Percentiles rank a stretch among this genome's conserved stretches.
Evolutionary conservation across 2,329 filamentous ascomycete genomes (phyloP).

Genomic region (Xylariales sp.): DNA sequence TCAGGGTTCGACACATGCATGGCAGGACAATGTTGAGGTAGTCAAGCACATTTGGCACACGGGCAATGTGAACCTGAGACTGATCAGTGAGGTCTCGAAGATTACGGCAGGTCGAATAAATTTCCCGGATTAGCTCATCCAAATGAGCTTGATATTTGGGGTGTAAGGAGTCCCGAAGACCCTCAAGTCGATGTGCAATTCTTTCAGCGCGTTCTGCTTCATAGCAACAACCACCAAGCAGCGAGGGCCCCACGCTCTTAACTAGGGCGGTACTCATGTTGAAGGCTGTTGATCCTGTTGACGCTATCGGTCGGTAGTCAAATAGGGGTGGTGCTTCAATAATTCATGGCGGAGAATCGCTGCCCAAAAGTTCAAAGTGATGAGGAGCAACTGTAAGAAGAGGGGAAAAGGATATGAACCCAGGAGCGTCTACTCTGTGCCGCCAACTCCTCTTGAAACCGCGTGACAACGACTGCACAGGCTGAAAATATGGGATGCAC

Average conservation of each 20-base stretch:
- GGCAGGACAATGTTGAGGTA: slow-evolving; percentile 54
- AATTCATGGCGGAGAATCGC: too few species aligned
- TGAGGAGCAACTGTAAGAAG: too few species aligned
- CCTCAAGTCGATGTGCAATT: slow-evolving; percentile 42
- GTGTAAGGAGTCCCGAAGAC: slow-evolving; percentile 40
- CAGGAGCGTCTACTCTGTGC: too few species aligned
- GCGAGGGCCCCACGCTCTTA: slow-evolving; percentile 23
- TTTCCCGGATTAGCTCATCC: slow-evolving; percentile 41
- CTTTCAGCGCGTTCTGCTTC: slow-evolving; percentile 50
- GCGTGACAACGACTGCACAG: too few species aligned
- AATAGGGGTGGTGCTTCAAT: too few species aligned
- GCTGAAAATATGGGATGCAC: too few species aligned
- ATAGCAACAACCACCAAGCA: slow-evolving; percentile 48
- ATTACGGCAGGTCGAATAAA: slow-evolving; percentile 36
- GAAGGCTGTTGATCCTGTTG: background rate
- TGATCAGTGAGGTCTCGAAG: slow-evolving; percentile 53
- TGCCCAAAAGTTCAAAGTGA: too few species aligned
- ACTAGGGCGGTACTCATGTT: slow-evolving; percentile 6
- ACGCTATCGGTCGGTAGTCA: too few species aligned
- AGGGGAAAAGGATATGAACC: too few species aligned
- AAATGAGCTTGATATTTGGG: slow-evolving; percentile 43
- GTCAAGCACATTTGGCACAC: slow-evolving; percentile 47
- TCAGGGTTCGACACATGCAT: slow-evolving; percentile 46
- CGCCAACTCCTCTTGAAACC: too few species aligned
- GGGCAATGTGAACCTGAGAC: slow-evolving; percentile 44